Conservation (phyloP, 169 alveolate genomes). For the Plasmodium chabaudi region DNA sequence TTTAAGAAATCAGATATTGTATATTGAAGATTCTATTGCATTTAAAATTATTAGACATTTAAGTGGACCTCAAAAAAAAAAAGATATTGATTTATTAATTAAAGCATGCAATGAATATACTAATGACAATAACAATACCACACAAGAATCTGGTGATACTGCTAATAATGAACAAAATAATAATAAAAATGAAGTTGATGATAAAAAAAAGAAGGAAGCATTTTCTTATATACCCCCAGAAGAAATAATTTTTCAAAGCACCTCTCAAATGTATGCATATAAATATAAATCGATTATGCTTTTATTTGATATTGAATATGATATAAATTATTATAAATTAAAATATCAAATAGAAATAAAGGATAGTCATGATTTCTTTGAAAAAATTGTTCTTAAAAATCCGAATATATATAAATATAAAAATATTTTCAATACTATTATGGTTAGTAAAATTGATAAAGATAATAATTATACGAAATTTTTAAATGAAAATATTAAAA, state of each 20-base stretch:
- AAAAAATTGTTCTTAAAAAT: constrained; percentile 45
- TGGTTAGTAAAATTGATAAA: constrained; percentile 26
- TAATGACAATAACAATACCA: not conserved
- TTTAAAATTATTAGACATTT: constrained; percentile 79
- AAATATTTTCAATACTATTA: constrained; percentile 49
- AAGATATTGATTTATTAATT: constrained; percentile 75
- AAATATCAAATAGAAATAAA: constrained; percentile 26
- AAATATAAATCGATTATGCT: constrained; percentile 31
- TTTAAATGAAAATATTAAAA: constrained; percentile 15
- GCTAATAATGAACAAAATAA: constrained; percentile 22
- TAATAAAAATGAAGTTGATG: constrained; percentile 12
- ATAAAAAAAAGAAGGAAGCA: constrained; percentile 75
- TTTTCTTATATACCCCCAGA: constrained; percentile 75
- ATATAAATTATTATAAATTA: constrained; percentile 17
- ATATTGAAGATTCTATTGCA: constrained; percentile 80
- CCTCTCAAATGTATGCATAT: not conserved
- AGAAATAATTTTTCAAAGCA: constrained; percentile 72
- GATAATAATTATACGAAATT: not conserved
- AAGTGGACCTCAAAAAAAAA: constrained; percentile 82
- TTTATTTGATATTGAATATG: constrained; percentile 23
- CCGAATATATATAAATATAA: constrained; percentile 39
- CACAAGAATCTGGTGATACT: not conserved
- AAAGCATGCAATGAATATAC: constrained; percentile 29
- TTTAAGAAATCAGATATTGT: constrained; percentile 80
- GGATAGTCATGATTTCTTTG: constrained; percentile 59